phyloP scores from a whole-genome alignment of 345 rosid genomes.

The Viola odorata region DNA sequence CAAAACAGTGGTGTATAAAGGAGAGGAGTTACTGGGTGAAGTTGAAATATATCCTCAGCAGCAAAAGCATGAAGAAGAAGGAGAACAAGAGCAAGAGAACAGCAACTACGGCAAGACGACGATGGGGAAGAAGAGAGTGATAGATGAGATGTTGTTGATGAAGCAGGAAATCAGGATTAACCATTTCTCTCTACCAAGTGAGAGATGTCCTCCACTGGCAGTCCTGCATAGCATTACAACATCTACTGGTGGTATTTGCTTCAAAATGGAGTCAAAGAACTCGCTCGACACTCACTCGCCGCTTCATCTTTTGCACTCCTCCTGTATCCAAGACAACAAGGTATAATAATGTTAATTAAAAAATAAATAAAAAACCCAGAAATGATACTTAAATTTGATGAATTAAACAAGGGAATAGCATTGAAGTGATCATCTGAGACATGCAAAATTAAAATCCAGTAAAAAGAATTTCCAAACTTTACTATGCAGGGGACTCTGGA shows the following conservation, averaged over 20 bases:
- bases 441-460: neutral
- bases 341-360: slow-evolving; percentile 41
- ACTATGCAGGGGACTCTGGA: slow-evolving; percentile 32
- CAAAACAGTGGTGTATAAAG: slow-evolving; percentile 65
- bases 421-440: neutral
- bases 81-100: slow-evolving; percentile 28
- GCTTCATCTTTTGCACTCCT: slow-evolving; percentile 66
- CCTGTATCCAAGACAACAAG: slow-evolving; percentile 90
- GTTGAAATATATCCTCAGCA: slow-evolving; percentile 63
- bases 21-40: slow-evolving; percentile 64
- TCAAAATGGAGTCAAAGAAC: slow-evolving; percentile 80
- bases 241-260: slow-evolving; percentile 54
- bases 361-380: slow-evolving; percentile 4
- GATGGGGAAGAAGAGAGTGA: slow-evolving; percentile 33
- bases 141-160: slow-evolving; percentile 46
- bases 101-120: slow-evolving; percentile 14
- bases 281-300: slow-evolving; percentile 34
- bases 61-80: slow-evolving; percentile 24
- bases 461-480: slow-evolving; percentile 1
- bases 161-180: slow-evolving; percentile 58
- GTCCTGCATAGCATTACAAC: slow-evolving; percentile 75
- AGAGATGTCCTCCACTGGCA: slow-evolving; percentile 94
- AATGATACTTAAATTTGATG: neutral
- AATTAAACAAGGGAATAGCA: neutral
- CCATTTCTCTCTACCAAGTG: slow-evolving; percentile 67